Conservation (phyloP, 2,329 filamentous ascomycete genomes). For the Aspergillus versicolor region DNA sequence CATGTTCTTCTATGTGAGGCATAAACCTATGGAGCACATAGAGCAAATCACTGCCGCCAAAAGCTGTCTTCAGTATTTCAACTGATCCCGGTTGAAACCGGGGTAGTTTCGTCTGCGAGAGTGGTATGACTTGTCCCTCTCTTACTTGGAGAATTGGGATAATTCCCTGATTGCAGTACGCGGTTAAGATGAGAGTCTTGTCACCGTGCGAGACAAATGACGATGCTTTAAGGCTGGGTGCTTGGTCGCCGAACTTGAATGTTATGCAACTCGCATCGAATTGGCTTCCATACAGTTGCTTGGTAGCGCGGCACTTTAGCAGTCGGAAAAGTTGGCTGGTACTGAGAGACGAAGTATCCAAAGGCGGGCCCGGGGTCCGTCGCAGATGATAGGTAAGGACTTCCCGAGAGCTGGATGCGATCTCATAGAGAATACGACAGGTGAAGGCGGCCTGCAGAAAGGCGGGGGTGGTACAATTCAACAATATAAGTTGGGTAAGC, state of each 20-base stretch:
- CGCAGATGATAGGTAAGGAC: constrained; percentile 38
- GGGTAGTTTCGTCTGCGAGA: constrained; percentile 21
- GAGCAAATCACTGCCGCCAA: constrained; percentile 21
- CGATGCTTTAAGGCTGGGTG: constrained; percentile 36
- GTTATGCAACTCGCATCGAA: constrained; percentile 31
- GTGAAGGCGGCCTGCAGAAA: constrained; percentile 40
- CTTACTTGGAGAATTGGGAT: constrained; percentile 28
- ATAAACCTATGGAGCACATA: constrained; percentile 36
- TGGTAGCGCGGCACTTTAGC: constrained; percentile 30
- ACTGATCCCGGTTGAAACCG: constrained; percentile 26
- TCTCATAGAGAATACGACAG: constrained; percentile 35
- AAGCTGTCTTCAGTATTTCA: constrained; percentile 34
- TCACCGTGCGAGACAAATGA: constrained; percentile 22
- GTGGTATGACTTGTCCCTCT: constrained; percentile 17
- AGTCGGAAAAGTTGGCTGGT: constrained; percentile 32
- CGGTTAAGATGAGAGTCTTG: constrained; percentile 27
- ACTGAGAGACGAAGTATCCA: constrained; percentile 16
- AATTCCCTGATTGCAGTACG: constrained; percentile 26
- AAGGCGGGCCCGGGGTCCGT: constrained; percentile 32
- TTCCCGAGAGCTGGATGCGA: constrained; percentile 36
- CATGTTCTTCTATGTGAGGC: constrained; percentile 22
- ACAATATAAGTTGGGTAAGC: constrained; percentile 40
- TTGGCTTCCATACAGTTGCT: constrained; percentile 38
- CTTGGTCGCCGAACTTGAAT: constrained; percentile 25
- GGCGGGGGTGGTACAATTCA: constrained; percentile 31